Evolutionary conservation across 768 basidiomycete genomes (phyloP).

Genomic region (Lactifluus subvellereus): DNA sequence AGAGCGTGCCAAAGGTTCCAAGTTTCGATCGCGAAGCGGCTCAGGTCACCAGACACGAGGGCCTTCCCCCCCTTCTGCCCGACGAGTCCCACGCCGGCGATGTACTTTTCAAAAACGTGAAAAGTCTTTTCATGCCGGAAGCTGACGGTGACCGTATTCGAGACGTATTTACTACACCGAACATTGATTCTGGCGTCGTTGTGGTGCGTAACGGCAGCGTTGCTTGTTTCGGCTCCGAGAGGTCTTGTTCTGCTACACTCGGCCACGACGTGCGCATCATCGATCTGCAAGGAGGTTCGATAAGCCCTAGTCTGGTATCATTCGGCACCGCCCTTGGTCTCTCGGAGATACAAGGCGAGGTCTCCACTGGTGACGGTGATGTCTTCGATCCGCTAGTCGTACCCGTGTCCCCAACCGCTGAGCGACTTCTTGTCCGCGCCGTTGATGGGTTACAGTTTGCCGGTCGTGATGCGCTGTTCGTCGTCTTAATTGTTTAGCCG

Average conservation of each 20-base stretch:
- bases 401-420: conserved; percentile 32
- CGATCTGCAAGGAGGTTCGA: conserved; percentile 61
- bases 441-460: conserved; percentile 69
- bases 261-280: conserved; percentile 30
- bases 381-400: conserved; percentile 42
- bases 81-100: conserved; percentile 32
- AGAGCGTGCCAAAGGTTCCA: conserved; percentile 49
- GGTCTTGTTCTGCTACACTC: conserved; percentile 25
- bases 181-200: conserved; percentile 34
- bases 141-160: conserved; percentile 31
- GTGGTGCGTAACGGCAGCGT: conserved; percentile 51
- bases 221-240: conserved; percentile 41
- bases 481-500: conserved; percentile 32
- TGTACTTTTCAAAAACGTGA: conserved; percentile 64
- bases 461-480: conserved; percentile 52
- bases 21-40: conserved; percentile 54
- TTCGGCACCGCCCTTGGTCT: conserved; percentile 63
- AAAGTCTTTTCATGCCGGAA: conserved; percentile 40
- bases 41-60: conserved; percentile 51
- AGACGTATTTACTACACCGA: conserved; percentile 31
- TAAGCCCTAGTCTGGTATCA: conserved; percentile 56
- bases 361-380: conserved; percentile 49
- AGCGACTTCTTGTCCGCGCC: conserved; percentile 45
- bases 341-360: conserved; percentile 59
- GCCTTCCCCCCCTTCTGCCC: conserved; percentile 56